phyloP scores from a whole-genome alignment of 2,329 filamentous ascomycete species.

The Coniochaeta sp. region DNA sequence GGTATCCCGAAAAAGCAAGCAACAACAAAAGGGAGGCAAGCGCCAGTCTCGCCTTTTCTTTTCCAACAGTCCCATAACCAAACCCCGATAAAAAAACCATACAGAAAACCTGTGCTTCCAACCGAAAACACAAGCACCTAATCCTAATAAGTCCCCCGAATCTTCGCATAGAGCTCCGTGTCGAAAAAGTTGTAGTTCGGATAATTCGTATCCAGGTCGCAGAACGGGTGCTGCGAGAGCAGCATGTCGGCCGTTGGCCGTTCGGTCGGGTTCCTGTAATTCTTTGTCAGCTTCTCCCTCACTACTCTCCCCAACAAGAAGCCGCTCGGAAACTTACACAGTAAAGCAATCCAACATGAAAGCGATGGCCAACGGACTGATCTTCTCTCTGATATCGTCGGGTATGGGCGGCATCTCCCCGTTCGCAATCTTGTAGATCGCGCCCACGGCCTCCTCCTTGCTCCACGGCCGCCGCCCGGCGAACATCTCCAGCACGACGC shows the following conservation, averaged over 20 bases:
- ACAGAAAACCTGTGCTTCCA: background rate
- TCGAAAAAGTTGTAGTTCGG: constrained; percentile 88
- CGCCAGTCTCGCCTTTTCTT: background rate
- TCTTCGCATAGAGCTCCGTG: constrained; percentile 86
- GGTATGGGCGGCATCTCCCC: constrained; percentile 93
- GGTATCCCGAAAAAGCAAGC: no score
- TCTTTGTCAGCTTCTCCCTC: background rate
- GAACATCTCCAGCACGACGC: constrained; percentile 98
- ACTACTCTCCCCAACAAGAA: constrained; percentile 8
- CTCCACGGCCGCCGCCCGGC: constrained; percentile 90
- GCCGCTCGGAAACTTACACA: constrained; percentile 62
- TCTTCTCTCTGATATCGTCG: constrained; percentile 77
- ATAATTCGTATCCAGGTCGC: constrained; percentile 66
- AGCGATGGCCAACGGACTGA: constrained; percentile 77
- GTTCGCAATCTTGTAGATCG: constrained; percentile 96
- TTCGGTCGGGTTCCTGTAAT: constrained; percentile 70
- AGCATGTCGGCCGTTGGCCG: constrained; percentile 88
- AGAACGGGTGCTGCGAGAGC: constrained; percentile 79
- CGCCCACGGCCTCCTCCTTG: constrained; percentile 94
- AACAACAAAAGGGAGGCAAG: no score
- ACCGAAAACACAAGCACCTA: background rate
- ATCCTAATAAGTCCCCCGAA: constrained; percentile 39
- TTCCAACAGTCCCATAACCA: no score
- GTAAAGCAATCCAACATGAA: constrained; percentile 99
- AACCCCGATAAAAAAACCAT: background rate